A percentile compares a stretch with the other conserved stretches of the same genome.
These are phyloP conservation scores for Mycena sp. DNA, from an alignment of 1,284 basidiomycete genomes.

Conservation along the genomic window DNA sequence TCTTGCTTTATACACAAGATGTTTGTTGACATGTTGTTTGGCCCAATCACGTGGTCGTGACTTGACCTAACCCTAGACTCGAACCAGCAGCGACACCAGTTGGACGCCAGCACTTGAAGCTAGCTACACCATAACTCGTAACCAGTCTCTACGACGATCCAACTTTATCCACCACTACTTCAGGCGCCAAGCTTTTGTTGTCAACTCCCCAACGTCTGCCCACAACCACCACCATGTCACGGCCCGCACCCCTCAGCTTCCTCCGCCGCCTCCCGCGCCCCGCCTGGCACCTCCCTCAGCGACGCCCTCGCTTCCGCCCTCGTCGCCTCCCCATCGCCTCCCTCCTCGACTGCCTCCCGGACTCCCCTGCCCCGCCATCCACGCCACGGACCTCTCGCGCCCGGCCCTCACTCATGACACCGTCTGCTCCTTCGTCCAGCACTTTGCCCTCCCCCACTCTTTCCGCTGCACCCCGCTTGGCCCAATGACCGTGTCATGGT, in stretches of 20 bases:
- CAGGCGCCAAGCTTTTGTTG: conserved; percentile 29
- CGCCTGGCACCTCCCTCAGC: conserved; percentile 44
- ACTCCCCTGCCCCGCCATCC: conserved; percentile 47
- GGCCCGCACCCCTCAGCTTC: conserved; percentile 12
- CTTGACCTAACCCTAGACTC: too few relatives aligned
- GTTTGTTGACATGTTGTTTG: too few relatives aligned
- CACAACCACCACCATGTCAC: conserved; percentile 38
- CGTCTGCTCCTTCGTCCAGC: conserved; percentile 46
- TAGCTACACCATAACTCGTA: too few relatives aligned
- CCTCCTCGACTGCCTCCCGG: too few relatives aligned
- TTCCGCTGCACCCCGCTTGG: conserved; percentile 39
- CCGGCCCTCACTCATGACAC: conserved; percentile 38
- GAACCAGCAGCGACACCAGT: too few relatives aligned
- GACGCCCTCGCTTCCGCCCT: conserved; percentile 45
- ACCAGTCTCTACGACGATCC: conserved; percentile 7
- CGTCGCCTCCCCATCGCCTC: conserved; percentile 44
- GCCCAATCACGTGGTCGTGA: too few relatives aligned
- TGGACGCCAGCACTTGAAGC: conserved; percentile 30
- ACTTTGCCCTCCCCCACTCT: conserved; percentile 50
- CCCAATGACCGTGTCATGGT: conserved; percentile 56
- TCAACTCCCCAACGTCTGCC: conserved; percentile 46
- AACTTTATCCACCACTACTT: too few relatives aligned
- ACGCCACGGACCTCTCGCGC: conserved; percentile 36
- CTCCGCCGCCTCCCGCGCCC: conserved; percentile 1
- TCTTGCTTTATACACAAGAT: too few relatives aligned